Evolutionary conservation across 257 asterid genomes (phyloP).

Genomic region (Agastache rugosa): DNA sequence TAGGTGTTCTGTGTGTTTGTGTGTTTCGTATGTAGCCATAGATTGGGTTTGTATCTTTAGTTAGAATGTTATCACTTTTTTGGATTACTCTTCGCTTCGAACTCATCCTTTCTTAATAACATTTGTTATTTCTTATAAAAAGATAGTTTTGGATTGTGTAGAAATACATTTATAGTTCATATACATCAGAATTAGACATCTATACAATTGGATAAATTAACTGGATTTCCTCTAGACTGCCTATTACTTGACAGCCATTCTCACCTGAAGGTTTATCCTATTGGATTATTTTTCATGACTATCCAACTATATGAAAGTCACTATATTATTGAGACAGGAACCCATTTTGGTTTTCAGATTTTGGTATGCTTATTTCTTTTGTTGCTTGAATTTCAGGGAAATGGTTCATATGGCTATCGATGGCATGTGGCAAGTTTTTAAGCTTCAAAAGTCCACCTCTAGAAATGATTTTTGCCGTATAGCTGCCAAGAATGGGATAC

Average conservation of each 20-base stretch:
- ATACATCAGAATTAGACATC: constrained; percentile 13
- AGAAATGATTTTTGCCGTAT: constrained; percentile 94
- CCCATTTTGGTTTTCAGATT: constrained; percentile 25
- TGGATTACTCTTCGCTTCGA: neutral
- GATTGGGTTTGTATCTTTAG: neutral
- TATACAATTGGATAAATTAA: constrained; percentile 15
- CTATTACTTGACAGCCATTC: constrained; percentile 9
- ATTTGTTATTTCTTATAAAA: neutral
- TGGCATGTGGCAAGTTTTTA: constrained; percentile 99
- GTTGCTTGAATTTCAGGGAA: constrained; percentile 69
- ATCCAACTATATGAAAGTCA: constrained; percentile 21
- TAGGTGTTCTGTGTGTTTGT: neutral
- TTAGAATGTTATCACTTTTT: neutral
- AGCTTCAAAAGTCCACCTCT: constrained; percentile 92
- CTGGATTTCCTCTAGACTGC: constrained; percentile 15
- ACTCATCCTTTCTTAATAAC: neutral
- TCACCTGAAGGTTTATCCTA: constrained; percentile 25
- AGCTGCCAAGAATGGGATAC: constrained; percentile 92
- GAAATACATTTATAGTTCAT: neutral
- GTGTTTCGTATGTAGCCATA: neutral
- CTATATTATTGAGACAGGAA: constrained; percentile 6
- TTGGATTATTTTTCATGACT: constrained; percentile 11
- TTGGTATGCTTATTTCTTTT: constrained; percentile 35
- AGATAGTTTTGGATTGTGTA: neutral
- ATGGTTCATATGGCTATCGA: constrained; percentile 99